Conservation (phyloP, 139 green algal genomes). For the Dunaliella sp. region DNA sequence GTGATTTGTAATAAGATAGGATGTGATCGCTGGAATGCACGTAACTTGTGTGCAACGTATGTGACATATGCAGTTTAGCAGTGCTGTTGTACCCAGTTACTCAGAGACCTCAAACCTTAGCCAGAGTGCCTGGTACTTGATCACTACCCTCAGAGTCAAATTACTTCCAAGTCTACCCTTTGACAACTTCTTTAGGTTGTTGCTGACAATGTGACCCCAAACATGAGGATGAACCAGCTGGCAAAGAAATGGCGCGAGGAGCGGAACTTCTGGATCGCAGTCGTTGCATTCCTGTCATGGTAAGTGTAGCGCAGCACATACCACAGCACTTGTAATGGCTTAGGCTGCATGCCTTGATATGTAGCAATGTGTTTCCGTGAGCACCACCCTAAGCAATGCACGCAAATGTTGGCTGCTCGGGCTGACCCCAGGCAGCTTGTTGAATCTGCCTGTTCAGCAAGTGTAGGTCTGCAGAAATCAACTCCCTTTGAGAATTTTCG, state of each 20-base stretch:
- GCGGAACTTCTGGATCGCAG: conserved; percentile 49
- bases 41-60: no score
- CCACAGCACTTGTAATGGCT: background rate
- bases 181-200: no score
- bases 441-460: no score
- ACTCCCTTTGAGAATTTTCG: background rate
- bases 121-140: no score
- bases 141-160: no score
- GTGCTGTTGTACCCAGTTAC: no score
- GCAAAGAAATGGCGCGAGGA: conserved; percentile 47
- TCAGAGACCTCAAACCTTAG: no score
- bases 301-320: background rate
- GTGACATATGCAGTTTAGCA: no score
- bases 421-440: background rate
- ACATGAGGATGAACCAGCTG: conserved; percentile 31
- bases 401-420: background rate
- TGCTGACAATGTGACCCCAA: conserved; percentile 21
- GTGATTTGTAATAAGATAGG: no score
- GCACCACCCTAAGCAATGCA: background rate
- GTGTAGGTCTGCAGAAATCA: background rate
- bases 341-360: background rate
- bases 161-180: no score
- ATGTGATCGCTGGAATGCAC: no score
- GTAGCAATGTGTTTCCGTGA: background rate
- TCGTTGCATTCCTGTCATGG: conserved; percentile 20